These are phyloP conservation scores for Copromyces sp. DNA, from an alignment of 495 filamentous ascomycete genomes.

Conservation along the genomic window DNA sequence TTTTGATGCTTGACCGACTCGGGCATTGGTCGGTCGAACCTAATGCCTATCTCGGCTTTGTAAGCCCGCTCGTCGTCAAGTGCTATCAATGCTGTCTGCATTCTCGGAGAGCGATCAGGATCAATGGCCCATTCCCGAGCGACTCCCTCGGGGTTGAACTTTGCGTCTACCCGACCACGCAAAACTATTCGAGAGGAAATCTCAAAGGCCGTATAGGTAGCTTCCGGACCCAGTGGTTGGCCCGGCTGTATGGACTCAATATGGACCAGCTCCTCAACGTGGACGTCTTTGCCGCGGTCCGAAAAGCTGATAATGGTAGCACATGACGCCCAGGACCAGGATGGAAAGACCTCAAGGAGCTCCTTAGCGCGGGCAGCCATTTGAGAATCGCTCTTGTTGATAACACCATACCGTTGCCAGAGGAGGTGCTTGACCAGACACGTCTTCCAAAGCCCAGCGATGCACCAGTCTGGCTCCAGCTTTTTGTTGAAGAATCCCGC, in stretches of 20 bases:
- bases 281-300: not conserved
- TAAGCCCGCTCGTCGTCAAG: not conserved
- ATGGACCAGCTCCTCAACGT: not conserved
- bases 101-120: accelerated
- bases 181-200: not conserved
- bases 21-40: not conserved
- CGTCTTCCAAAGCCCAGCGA: not conserved
- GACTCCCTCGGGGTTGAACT: not conserved
- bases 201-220: not conserved
- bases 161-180: not conserved
- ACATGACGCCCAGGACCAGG: not conserved
- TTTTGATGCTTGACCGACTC: not conserved
- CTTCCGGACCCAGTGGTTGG: not conserved
- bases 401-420: not conserved
- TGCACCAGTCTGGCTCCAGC: not conserved
- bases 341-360: not conserved
- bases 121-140: not conserved
- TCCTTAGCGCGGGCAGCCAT: not conserved
- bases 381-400: not conserved
- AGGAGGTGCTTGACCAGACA: not conserved
- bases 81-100: not conserved
- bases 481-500: not conserved
- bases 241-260: not conserved
- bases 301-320: not conserved
- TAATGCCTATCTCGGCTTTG: not conserved